Evolutionary conservation across 2,329 filamentous ascomycete species (phyloP).

Genomic region (Plectosphaerella cucumerina): DNA sequence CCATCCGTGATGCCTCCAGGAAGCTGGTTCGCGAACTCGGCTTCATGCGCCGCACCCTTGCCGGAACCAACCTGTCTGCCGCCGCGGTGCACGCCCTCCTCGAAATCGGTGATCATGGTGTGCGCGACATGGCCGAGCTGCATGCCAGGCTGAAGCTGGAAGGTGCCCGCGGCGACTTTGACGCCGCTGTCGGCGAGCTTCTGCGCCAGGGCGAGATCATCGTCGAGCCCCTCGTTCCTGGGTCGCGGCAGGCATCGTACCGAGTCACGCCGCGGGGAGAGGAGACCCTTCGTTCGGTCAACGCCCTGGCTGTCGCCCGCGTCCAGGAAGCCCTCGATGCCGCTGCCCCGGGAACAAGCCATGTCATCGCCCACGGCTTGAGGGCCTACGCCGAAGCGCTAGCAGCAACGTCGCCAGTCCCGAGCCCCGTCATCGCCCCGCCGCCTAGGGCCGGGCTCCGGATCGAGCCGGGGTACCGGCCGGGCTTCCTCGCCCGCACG

Average conservation of each 20-base stretch:
- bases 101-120: slow-evolving; percentile 16
- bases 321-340: slow-evolving; percentile 13
- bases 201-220: slow-evolving; percentile 9
- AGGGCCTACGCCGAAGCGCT: slow-evolving; percentile 13
- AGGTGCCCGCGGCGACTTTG: slow-evolving; percentile 5
- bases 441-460: background rate
- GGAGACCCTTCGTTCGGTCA: slow-evolving; percentile 13
- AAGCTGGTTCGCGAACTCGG: slow-evolving; percentile 20
- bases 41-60: slow-evolving; percentile 16
- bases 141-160: slow-evolving; percentile 14
- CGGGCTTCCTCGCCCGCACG: slow-evolving; percentile 18
- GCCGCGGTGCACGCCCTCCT: slow-evolving; percentile 17
- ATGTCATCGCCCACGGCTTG: slow-evolving; percentile 12
- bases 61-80: slow-evolving; percentile 13
- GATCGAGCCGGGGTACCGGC: slow-evolving; percentile 22
- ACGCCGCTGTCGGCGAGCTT: slow-evolving; percentile 10
- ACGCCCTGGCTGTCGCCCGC: slow-evolving; percentile 15
- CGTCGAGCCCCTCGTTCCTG: background rate
- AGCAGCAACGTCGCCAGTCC: background rate
- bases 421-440: background rate
- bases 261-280: slow-evolving; percentile 11
- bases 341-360: slow-evolving; percentile 5
- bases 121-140: slow-evolving; percentile 10
- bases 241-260: background rate
- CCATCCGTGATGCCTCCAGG: slow-evolving; percentile 17